Evolutionary conservation across 1,284 basidiomycete genomes (phyloP).

Genomic region (Sanghuangporus weigelae): DNA sequence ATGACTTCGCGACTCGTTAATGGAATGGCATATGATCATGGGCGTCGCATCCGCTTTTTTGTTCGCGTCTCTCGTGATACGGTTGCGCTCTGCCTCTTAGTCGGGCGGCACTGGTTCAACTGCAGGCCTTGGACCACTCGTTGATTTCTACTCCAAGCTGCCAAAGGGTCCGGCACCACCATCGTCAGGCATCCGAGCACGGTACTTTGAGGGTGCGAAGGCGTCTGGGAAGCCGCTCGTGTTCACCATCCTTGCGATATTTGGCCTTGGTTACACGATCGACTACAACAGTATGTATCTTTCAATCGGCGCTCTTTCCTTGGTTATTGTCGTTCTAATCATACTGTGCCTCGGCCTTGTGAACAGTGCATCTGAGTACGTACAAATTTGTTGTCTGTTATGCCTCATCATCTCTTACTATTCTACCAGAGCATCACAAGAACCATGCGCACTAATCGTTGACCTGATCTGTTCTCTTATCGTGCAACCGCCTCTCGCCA

Average conservation of each 20-base stretch:
- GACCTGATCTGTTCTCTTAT: background rate
- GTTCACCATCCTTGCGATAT: slow-evolving; percentile 68
- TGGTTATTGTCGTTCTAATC: slow-evolving; percentile 8
- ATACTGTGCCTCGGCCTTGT: slow-evolving; percentile 8
- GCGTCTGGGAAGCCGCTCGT: slow-evolving; percentile 75
- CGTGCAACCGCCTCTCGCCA: background rate
- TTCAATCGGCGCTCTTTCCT: slow-evolving; percentile 11
- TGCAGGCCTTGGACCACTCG: slow-evolving; percentile 76
- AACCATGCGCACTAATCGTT: slow-evolving; percentile 67
- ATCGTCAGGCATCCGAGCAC: slow-evolving; percentile 66
- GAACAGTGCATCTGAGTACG: slow-evolving; percentile 74
- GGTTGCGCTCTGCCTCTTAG: slow-evolving; percentile 29
- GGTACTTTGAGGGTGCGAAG: slow-evolving; percentile 83
- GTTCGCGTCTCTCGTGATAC: background rate
- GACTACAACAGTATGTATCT: slow-evolving; percentile 83
- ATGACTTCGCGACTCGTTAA: background rate
- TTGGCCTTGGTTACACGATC: slow-evolving; percentile 82
- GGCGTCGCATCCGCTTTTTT: background rate
- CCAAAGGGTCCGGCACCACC: slow-evolving; percentile 71
- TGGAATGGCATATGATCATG: background rate
- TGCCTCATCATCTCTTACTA: background rate
- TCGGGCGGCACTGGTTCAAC: slow-evolving; percentile 78
- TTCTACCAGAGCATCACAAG: slow-evolving; percentile 78
- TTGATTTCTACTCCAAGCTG: slow-evolving; percentile 92
- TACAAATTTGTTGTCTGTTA: slow-evolving; percentile 18